Evolutionary conservation across 169 alveolate species (phyloP).

Genomic region (Plasmodium adleri): DNA sequence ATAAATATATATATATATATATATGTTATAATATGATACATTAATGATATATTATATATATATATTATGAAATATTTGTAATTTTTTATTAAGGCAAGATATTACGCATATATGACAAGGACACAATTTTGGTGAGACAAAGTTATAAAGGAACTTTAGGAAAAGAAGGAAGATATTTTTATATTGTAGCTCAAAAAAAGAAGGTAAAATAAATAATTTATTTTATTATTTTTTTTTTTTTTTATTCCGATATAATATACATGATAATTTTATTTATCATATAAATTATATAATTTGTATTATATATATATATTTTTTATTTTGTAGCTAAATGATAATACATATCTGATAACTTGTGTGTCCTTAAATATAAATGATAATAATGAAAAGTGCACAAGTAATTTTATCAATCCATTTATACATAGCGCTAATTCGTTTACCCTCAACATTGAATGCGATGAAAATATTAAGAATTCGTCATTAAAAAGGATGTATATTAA

Average conservation of each 20-base stretch:
- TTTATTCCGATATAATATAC: too few species aligned
- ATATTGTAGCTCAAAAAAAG: slow-evolving; percentile 32
- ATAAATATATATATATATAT: background rate
- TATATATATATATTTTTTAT: background rate
- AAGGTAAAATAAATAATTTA: slow-evolving; percentile 26
- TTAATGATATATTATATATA: background rate
- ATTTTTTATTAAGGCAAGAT: slow-evolving; percentile 14
- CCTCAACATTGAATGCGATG: slow-evolving; percentile 53
- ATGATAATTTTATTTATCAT: background rate
- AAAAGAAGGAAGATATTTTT: slow-evolving; percentile 42
- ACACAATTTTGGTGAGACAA: slow-evolving; percentile 52
- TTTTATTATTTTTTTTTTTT: background rate
- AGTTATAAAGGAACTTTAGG: slow-evolving; percentile 41
- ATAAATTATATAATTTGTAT: background rate
- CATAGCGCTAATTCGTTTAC: slow-evolving; percentile 26
- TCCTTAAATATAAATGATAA: slow-evolving; percentile 52
- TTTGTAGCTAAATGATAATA: slow-evolving; percentile 20
- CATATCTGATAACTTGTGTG: slow-evolving; percentile 27
- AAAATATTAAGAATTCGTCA: slow-evolving; percentile 23
- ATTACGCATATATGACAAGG: slow-evolving; percentile 29
- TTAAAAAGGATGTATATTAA: slow-evolving; percentile 50
- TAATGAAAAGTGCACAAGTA: slow-evolving; percentile 7
- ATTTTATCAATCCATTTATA: slow-evolving; percentile 27
- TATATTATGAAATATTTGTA: background rate
- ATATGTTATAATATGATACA: background rate